These are phyloP conservation scores for Hypoxylon sp. DNA, from an alignment of 2,329 filamentous ascomycete species.

Conservation along the genomic window DNA sequence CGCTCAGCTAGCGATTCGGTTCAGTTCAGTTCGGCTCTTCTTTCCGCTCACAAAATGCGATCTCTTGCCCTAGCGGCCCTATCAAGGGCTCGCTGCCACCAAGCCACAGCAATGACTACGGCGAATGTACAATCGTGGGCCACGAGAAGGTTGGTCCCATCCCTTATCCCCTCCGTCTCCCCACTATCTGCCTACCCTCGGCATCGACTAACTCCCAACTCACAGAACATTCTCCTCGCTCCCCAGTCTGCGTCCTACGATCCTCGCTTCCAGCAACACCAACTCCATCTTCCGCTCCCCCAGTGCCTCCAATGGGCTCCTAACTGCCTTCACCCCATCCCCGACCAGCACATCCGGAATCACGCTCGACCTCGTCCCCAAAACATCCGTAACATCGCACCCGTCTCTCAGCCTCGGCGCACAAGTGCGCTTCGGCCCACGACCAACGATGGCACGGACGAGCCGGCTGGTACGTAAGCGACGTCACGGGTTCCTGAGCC, in stretches of 20 bases:
- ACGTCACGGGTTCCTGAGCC: slow-evolving; percentile 69
- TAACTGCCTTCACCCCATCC: slow-evolving; percentile 43
- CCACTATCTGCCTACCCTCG: neutral
- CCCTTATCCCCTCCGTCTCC: neutral
- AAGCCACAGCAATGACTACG: slow-evolving; percentile 4
- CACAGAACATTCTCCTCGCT: slow-evolving; percentile 65
- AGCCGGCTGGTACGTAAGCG: slow-evolving; percentile 72
- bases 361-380: slow-evolving; percentile 63
- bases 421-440: slow-evolving; percentile 72
- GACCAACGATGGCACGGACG: slow-evolving; percentile 69
- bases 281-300: slow-evolving; percentile 50
- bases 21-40: neutral
- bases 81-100: slow-evolving; percentile 26
- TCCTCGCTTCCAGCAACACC: slow-evolving; percentile 51
- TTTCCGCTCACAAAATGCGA: slow-evolving; percentile 33
- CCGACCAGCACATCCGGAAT: slow-evolving; percentile 27
- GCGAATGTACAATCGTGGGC: slow-evolving; percentile 22
- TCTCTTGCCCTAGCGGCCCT: slow-evolving; percentile 40
- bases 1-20: neutral
- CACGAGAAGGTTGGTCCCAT: slow-evolving; percentile 34
- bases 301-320: slow-evolving; percentile 45
- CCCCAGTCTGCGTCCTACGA: slow-evolving; percentile 65
- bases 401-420: slow-evolving; percentile 63
- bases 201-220: slow-evolving; percentile 9
- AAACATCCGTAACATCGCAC: slow-evolving; percentile 64